Evolutionary conservation across 345 rosid species (phyloP).

Genomic region (Iberis pinnata): DNA sequence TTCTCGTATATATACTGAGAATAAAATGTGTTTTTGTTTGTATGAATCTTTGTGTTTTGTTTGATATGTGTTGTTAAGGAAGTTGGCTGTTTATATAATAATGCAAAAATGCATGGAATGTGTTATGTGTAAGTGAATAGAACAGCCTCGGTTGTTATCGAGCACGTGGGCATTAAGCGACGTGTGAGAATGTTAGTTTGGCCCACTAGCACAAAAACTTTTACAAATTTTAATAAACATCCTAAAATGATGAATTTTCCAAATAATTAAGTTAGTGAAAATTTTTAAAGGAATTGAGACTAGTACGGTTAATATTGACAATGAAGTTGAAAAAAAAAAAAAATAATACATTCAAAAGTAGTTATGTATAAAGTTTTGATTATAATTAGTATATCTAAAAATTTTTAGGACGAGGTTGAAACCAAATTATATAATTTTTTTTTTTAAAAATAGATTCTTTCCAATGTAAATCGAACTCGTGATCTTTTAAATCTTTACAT

Average conservation of each 20-base stretch:
- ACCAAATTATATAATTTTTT: too few relatives aligned
- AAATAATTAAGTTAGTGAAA: background rate
- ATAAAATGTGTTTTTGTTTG: background rate
- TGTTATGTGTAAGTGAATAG: slow-evolving; percentile 12
- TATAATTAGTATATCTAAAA: too few relatives aligned
- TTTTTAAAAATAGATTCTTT: too few relatives aligned
- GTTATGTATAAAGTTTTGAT: too few relatives aligned
- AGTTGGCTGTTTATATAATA: slow-evolving; percentile 30
- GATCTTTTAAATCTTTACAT: too few relatives aligned
- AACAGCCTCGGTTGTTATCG: slow-evolving; percentile 7
- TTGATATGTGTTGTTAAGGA: slow-evolving; percentile 4
- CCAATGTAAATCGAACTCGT: too few relatives aligned
- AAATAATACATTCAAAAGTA: too few relatives aligned
- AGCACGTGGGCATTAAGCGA: slow-evolving; percentile 19
- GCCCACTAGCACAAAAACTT: too few relatives aligned
- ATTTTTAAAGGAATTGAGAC: too few relatives aligned
- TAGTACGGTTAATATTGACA: too few relatives aligned
- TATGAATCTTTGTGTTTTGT: slow-evolving; percentile 4
- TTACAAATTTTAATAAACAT: background rate
- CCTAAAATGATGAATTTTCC: background rate
- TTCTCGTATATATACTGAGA: background rate
- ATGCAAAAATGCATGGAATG: slow-evolving; percentile 23
- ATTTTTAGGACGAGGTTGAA: too few relatives aligned
- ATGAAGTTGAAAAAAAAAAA: too few relatives aligned
- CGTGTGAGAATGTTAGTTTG: slow-evolving; percentile 7